Evolutionary conservation across 2,329 filamentous ascomycete genomes (phyloP).

Genomic region (Nannizziopsis barbatae): DNA sequence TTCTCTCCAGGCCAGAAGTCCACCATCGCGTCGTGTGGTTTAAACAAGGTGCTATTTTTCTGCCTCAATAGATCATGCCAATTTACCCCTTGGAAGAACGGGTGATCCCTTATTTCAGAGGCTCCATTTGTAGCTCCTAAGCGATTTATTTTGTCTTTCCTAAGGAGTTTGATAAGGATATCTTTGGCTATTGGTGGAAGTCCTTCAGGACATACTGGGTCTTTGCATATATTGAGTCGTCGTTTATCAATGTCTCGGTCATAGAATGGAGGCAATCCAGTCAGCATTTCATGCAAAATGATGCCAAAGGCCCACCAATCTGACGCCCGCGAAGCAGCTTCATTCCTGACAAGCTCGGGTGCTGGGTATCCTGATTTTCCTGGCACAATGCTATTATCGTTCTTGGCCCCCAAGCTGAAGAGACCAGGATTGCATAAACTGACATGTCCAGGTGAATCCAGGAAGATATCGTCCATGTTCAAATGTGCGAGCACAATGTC

Average conservation of each 20-base stretch:
- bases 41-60: slow-evolving; percentile 9
- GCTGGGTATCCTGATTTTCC: slow-evolving; percentile 47
- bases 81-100: slow-evolving; percentile 7
- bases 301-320: slow-evolving; percentile 16
- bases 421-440: slow-evolving; percentile 15
- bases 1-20: slow-evolving; percentile 5
- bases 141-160: slow-evolving; percentile 3
- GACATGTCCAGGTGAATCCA: slow-evolving; percentile 16
- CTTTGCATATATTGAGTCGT: slow-evolving; percentile 96
- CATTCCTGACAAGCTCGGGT: slow-evolving; percentile 12
- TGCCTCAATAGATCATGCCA: slow-evolving; percentile 9
- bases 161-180: slow-evolving; percentile 8
- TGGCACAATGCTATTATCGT: slow-evolving; percentile 57
- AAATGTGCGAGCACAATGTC: slow-evolving; percentile 39
- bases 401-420: slow-evolving; percentile 12
- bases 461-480: slow-evolving; percentile 13
- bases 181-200: slow-evolving; percentile 7
- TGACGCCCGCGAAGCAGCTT: slow-evolving; percentile 6
- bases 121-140: slow-evolving; percentile 36
- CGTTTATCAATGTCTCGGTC: slow-evolving; percentile 58
- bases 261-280: slow-evolving; percentile 11
- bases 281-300: slow-evolving; percentile 15
- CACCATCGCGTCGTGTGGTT: slow-evolving; percentile 6
- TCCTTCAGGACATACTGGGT: slow-evolving; percentile 64
- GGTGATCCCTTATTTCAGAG: slow-evolving; percentile 10